Conservation (phyloP, 352 stramenopile species). For the Pythium phragmiticola region DNA sequence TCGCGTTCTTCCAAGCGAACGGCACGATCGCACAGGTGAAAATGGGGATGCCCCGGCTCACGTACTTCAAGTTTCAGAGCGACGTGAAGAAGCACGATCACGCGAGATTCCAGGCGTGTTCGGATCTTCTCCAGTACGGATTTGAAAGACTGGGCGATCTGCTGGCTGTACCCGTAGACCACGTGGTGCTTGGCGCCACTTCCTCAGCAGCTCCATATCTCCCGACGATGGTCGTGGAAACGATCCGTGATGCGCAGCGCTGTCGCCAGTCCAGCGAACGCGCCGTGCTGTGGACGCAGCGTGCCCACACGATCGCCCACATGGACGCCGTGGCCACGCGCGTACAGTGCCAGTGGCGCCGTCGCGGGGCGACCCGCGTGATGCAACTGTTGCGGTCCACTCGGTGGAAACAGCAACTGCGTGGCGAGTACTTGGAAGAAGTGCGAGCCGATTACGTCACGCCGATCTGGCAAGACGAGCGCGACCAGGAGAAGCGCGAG, state of each 20-base stretch:
- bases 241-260: constrained; percentile 7
- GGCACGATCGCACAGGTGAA: constrained; percentile 65
- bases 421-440: constrained; percentile 55
- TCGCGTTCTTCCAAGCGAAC: constrained; percentile 57
- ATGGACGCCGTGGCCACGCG: constrained; percentile 41
- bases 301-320: constrained; percentile 26
- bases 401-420: constrained; percentile 33
- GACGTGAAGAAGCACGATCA: constrained; percentile 55
- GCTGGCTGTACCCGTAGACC: constrained; percentile 35
- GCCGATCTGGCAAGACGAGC: constrained; percentile 61
- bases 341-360: constrained; percentile 60
- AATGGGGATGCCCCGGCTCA: constrained; percentile 49
- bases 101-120: constrained; percentile 36
- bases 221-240: constrained; percentile 19
- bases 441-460: constrained; percentile 55
- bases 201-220: neutral
- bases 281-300: constrained; percentile 30
- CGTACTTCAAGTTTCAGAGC: constrained; percentile 43
- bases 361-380: constrained; percentile 40
- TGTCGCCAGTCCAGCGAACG: constrained; percentile 24
- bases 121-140: constrained; percentile 60
- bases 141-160: constrained; percentile 64
- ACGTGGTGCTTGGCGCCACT: constrained; percentile 10
- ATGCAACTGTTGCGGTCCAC: constrained; percentile 38
- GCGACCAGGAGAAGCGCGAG: constrained; percentile 51